A percentile compares a stretch with the other conserved stretches of the same genome.
Conservation (phyloP, 139 green algal genomes). For the Dunaliella primolecta region DNA sequence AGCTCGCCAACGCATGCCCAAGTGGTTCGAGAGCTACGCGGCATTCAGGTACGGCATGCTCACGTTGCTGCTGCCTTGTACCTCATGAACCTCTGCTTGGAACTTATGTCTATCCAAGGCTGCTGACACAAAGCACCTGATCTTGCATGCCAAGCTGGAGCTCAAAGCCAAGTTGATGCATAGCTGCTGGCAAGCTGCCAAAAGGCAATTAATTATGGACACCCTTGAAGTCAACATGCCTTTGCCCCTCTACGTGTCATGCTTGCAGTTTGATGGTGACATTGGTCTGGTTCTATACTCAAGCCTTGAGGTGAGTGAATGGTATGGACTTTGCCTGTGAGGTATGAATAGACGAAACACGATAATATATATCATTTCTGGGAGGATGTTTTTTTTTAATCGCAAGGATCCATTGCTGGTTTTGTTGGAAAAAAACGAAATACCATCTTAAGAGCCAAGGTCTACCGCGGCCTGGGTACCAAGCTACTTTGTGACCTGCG, state of each 20-base stretch:
- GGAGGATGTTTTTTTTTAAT: too few relatives aligned
- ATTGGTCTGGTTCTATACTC: background rate
- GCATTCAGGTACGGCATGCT: conserved; percentile 18
- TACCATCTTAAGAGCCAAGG: too few relatives aligned
- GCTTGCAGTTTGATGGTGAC: background rate
- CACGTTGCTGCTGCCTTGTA: background rate
- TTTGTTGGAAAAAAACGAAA: too few relatives aligned
- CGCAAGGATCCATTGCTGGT: too few relatives aligned
- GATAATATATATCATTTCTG: too few relatives aligned
- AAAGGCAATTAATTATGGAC: background rate
- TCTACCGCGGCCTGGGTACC: too few relatives aligned
- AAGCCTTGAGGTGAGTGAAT: background rate
- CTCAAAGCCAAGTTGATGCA: background rate
- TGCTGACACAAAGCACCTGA: too few relatives aligned
- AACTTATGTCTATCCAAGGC: too few relatives aligned
- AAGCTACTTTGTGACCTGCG: too few relatives aligned
- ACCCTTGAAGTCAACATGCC: background rate
- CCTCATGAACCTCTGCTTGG: background rate
- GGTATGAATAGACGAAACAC: too few relatives aligned
- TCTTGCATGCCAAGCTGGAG: background rate
- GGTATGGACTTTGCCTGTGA: too few relatives aligned
- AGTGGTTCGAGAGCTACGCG: conserved; percentile 42
- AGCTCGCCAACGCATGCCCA: conserved; percentile 28
- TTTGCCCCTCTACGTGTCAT: background rate
- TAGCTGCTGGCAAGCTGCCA: background rate